These are phyloP conservation scores for Colletotrichum sp. DNA, from an alignment of 2,329 filamentous ascomycete species.

Conservation along the genomic window DNA sequence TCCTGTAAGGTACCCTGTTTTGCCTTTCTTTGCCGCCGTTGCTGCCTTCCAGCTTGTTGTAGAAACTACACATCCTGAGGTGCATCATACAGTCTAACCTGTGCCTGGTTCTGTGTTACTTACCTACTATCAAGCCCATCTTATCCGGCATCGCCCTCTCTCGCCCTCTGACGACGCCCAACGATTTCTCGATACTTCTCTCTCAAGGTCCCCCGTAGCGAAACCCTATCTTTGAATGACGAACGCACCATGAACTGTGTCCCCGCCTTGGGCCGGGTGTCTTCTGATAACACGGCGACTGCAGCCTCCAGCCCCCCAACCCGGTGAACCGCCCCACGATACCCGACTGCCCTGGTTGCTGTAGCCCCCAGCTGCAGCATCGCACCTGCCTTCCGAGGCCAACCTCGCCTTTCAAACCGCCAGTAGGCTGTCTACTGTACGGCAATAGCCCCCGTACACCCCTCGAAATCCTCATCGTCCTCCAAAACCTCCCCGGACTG, in stretches of 20 bases:
- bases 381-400: background rate
- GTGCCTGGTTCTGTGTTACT: background rate
- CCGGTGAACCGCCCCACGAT: constrained; percentile 17
- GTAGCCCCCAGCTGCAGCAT: background rate
- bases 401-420: background rate
- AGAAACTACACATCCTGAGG: background rate
- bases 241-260: constrained; percentile 33
- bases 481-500: background rate
- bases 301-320: constrained; percentile 19
- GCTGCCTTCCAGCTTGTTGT: background rate
- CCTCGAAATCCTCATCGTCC: background rate
- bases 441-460: background rate
- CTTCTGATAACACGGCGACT: constrained; percentile 35
- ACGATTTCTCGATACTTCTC: background rate
- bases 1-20: background rate
- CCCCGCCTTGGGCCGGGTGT: constrained; percentile 39
- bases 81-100: background rate
- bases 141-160: background rate
- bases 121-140: background rate
- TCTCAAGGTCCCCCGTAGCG: background rate
- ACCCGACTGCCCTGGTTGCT: background rate
- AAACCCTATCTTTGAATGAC: constrained; percentile 18
- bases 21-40: background rate
- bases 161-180: background rate
- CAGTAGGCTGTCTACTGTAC: background rate